Evolutionary conservation across 352 stramenopile species (phyloP), one percentile per base, ranked within the genome.

Genomic region (Pythium guiyangense): DNA sequence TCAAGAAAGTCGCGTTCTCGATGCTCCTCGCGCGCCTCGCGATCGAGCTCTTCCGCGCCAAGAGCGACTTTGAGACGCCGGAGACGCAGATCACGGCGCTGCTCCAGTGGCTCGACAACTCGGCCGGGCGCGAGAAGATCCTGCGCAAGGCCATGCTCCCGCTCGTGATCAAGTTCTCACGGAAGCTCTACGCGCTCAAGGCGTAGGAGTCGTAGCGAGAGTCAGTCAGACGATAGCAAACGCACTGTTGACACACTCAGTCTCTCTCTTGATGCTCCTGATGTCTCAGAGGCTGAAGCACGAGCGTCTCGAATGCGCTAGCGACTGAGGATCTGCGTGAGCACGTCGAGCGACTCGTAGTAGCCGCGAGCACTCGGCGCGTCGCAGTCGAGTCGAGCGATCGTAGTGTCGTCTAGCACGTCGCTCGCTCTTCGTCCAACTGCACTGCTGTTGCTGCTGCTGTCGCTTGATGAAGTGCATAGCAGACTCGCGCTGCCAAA

Each of bases 51-150:
- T 91, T 92, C 25, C 65, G 67, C 12, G 52, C 71, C 0, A 90
- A 89, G 43, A 52, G 57, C 4, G 73, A 82, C 27, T 92, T 86
- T 52, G 83, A 92, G 64, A 89, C 80, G 20, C 78, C 80, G 0
- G 74, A 90, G 46, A 73, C 69, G 42, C 79, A 92, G 59, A 74
- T 91, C 61, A 86, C 73, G 12, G 83, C 67, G 0, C 49, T 92
- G 45, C 64, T 92, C 8, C 83, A 92, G 55, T 92, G 83, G 80
- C 50, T 90, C 15, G 83, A 92, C 54, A 90, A 90, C 61, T 90
- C 77, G 4, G 55, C 60, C 25, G 83, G 80, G 2, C 72, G 83
- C 0, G 79, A 88, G 26, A 89, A 89, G 52, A 75, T 92, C 43
- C 69, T 83, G 64, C 69, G 77, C 26, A 90, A 90, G 42, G 61